phyloP scores from a whole-genome alignment of 1,139 yeast species.

The Candida smagusa region DNA sequence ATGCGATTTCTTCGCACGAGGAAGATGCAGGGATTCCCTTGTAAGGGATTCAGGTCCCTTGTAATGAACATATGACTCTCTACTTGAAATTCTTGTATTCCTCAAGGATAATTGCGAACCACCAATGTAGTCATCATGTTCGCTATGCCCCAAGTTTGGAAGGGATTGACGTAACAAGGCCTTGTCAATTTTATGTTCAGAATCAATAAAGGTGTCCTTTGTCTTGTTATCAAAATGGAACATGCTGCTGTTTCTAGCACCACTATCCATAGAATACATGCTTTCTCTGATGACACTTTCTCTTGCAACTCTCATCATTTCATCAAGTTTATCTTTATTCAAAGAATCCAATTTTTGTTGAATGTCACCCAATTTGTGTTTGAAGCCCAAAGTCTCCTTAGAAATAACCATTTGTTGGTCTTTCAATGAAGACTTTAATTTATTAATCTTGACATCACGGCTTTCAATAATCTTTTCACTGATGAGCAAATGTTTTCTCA shows the following conservation, averaged over 20 bases:
- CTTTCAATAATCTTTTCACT: conserved; percentile 59
- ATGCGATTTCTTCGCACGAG: neutral
- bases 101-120: neutral
- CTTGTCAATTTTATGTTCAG: conserved; percentile 10
- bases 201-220: conserved; percentile 12
- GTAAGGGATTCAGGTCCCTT: neutral
- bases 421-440: conserved; percentile 49
- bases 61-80: conserved; percentile 1
- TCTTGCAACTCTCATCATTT: conserved; percentile 14
- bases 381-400: conserved; percentile 53
- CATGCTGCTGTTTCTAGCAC: conserved; percentile 13
- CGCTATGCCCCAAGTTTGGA: neutral
- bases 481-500: conserved; percentile 42
- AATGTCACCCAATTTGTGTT: conserved; percentile 44
- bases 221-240: conserved; percentile 15
- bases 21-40: neutral
- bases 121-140: neutral
- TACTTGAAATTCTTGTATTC: neutral
- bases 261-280: conserved; percentile 15
- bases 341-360: conserved; percentile 34
- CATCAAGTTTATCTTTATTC: conserved; percentile 16
- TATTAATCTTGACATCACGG: conserved; percentile 56
- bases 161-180: neutral
- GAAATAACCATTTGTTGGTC: conserved; percentile 50
- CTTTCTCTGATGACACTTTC: conserved; percentile 16